Conservation (phyloP, 2,329 filamentous ascomycete species). For the Alternaria novae-zelandiae region DNA sequence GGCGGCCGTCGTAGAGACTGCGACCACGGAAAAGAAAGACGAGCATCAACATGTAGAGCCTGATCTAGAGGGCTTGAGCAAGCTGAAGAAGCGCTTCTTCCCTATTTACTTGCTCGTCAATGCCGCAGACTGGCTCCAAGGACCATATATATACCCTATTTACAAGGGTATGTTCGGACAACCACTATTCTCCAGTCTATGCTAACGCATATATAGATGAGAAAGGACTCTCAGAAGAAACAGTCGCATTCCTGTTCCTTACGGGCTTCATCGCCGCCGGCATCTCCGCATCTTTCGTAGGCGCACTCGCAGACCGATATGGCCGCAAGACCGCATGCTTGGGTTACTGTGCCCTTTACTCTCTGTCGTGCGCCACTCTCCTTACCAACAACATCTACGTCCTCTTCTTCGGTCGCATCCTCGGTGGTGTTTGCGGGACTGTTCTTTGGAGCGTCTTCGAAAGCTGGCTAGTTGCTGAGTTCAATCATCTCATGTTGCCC, state of each 20-base stretch:
- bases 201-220: constrained; percentile 44
- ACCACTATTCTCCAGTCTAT: not conserved
- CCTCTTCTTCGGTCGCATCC: constrained; percentile 60
- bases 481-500: constrained; percentile 55
- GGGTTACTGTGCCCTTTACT: constrained; percentile 61
- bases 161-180: constrained; percentile 51
- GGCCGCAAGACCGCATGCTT: constrained; percentile 62
- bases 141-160: constrained; percentile 60
- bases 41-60: constrained; percentile 31
- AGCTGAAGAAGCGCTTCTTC: constrained; percentile 53
- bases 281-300: constrained; percentile 57
- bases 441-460: constrained; percentile 66
- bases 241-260: constrained; percentile 50
- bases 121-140: constrained; percentile 57
- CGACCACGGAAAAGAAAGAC: constrained; percentile 27
- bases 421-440: constrained; percentile 63
- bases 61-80: constrained; percentile 37
- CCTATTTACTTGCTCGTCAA: constrained; percentile 54
- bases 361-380: constrained; percentile 61
- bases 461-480: constrained; percentile 68
- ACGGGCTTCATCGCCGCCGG: constrained; percentile 58
- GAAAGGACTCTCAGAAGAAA: constrained; percentile 54
- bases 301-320: constrained; percentile 57
- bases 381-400: constrained; percentile 54
- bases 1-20: constrained; percentile 6